These are phyloP conservation scores for Pinus albicaulis DNA, from an alignment of 75 land plant genomes.

Conservation along the genomic window DNA sequence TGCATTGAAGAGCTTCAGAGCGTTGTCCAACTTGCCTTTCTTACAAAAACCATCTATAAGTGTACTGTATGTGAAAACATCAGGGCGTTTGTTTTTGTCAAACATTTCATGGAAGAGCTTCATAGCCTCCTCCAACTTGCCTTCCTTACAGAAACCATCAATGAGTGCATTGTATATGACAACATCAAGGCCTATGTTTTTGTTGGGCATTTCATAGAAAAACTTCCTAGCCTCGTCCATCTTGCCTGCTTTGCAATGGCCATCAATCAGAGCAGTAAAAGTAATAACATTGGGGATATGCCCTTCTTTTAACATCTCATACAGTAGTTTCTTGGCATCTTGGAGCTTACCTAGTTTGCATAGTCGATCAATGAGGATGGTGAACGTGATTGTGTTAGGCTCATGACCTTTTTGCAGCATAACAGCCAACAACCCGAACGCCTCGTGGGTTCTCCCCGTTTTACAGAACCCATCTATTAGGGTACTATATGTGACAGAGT, in stretches of 20 bases:
- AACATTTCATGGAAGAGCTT: no score
- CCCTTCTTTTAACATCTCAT: no score
- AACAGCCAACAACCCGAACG: slow-evolving; percentile 9
- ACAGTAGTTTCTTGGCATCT: slow-evolving; percentile 3
- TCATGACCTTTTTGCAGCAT: slow-evolving; percentile 18
- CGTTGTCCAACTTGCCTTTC: slow-evolving; percentile 26
- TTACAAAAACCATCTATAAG: slow-evolving; percentile 18
- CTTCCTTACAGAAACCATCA: no score
- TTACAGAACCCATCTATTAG: slow-evolving; percentile 16
- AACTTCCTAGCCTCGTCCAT: slow-evolving; percentile 18
- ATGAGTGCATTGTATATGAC: slow-evolving; percentile 11
- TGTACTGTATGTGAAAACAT: no score
- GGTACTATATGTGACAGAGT: slow-evolving; percentile 10
- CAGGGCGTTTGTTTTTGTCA: no score
- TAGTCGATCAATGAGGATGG: slow-evolving; percentile 20
- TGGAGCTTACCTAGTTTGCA: slow-evolving; percentile 15
- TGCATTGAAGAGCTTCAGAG: slow-evolving; percentile 18
- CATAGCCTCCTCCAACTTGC: no score
- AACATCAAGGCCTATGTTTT: slow-evolving; percentile 18
- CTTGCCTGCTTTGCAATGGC: slow-evolving; percentile 25
- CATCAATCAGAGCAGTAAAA: slow-evolving; percentile 31
- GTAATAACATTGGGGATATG: slow-evolving; percentile 23
- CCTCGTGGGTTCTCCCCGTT: background rate
- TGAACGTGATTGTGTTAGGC: slow-evolving; percentile 24
- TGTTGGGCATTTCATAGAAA: slow-evolving; percentile 17